Conservation (phyloP, 441 rosid genomes). For the Gossypium aridum region DNA sequence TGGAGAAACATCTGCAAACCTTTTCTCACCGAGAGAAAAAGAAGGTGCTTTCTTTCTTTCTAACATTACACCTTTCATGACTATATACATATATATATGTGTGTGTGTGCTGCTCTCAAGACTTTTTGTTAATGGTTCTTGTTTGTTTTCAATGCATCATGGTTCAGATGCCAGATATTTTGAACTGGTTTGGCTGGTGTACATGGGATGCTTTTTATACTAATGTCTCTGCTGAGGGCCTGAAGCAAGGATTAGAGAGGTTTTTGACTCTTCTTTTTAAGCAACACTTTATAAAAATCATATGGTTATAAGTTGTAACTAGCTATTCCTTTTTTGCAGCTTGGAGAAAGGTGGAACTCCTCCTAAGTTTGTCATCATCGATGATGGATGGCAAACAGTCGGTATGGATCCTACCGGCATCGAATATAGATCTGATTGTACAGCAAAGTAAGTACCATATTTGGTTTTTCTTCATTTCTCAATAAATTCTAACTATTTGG, state of each 20-base stretch:
- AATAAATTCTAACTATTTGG: neutral
- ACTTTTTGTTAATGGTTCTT: neutral
- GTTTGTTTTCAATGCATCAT: neutral
- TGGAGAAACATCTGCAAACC: slow-evolving; percentile 49
- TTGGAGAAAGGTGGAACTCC: slow-evolving; percentile 42
- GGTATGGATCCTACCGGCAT: slow-evolving; percentile 43
- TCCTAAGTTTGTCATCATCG: slow-evolving; percentile 52
- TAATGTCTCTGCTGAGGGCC: slow-evolving; percentile 43
- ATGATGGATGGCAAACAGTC: slow-evolving; percentile 61
- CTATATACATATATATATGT: too few species aligned
- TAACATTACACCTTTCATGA: neutral
- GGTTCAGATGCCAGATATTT: slow-evolving; percentile 46
- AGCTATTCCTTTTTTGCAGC: slow-evolving; percentile 26
- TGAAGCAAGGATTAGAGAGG: slow-evolving; percentile 46
- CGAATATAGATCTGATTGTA: slow-evolving; percentile 38
- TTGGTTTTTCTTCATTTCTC: neutral
- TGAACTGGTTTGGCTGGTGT: slow-evolving; percentile 73
- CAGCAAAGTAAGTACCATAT: slow-evolving; percentile 44
- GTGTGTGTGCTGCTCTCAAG: neutral
- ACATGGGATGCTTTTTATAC: slow-evolving; percentile 71
- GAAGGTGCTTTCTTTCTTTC: slow-evolving; percentile 26
- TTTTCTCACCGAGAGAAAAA: slow-evolving; percentile 55
- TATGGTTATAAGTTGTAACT: neutral
- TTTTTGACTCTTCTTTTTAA: slow-evolving; percentile 6
- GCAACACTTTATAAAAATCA: neutral